A percentile compares a stretch with the other conserved stretches of the same genome.
These are phyloP conservation scores for Eragrostis tef DNA, from an alignment of 202 grass and related monocot genomes.

Conservation along the genomic window DNA sequence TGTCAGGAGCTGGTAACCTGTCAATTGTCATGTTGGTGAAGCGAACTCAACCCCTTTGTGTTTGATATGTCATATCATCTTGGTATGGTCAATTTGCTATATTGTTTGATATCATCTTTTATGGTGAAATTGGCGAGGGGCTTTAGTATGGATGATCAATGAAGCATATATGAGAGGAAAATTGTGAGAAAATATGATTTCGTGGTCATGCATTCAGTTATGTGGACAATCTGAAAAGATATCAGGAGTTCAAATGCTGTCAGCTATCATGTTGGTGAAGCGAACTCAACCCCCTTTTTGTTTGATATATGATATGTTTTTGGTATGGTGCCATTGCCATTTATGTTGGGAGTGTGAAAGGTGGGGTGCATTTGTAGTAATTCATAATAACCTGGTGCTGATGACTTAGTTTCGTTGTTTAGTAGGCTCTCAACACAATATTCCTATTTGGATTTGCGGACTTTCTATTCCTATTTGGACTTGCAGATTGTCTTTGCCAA, in stretches of 20 bases:
- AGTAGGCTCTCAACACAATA: neutral
- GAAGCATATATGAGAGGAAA: neutral
- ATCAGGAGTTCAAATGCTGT: neutral
- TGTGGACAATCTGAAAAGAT: neutral
- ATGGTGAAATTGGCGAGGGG: too few species aligned
- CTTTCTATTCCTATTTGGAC: neutral
- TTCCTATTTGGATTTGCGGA: neutral
- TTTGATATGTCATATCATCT: neutral
- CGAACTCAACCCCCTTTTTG: too few species aligned
- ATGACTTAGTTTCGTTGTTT: neutral
- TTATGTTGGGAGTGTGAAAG: neutral
- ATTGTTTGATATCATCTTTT: constrained; percentile 9
- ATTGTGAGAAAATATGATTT: neutral
- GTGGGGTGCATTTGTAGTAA: neutral
- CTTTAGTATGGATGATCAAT: neutral
- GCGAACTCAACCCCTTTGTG: neutral
- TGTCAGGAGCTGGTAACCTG: neutral
- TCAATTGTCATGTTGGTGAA: neutral
- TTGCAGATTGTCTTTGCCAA: neutral
- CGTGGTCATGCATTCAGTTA: neutral
- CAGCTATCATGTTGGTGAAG: neutral
- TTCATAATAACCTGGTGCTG: neutral
- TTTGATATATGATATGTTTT: neutral
- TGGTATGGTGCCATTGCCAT: neutral
- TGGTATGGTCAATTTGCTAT: neutral